A percentile compares a stretch with the other conserved stretches of the same genome.
Conservation (phyloP, 768 basidiomycete species). For the Tylopilus subfusipes region DNA sequence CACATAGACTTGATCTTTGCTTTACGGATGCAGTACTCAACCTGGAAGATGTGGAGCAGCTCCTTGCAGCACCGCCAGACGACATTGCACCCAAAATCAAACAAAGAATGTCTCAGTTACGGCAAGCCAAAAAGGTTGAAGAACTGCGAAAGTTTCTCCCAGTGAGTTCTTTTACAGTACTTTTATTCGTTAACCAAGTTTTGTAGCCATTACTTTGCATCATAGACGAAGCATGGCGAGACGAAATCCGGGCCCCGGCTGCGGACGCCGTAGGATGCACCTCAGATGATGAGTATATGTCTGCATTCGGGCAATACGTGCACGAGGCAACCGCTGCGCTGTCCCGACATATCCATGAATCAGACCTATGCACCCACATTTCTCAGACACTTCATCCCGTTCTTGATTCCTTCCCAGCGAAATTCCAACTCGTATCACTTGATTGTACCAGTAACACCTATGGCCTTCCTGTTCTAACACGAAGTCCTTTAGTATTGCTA, state of each 20-base stretch:
- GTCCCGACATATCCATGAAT: neutral
- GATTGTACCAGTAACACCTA: neutral
- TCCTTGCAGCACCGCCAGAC: neutral
- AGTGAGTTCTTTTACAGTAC: neutral
- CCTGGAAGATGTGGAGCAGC: neutral
- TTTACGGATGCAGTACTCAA: neutral
- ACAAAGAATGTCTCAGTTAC: neutral
- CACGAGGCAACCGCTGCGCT: neutral
- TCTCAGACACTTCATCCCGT: neutral
- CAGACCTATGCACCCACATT: neutral
- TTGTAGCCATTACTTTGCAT: neutral
- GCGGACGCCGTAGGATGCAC: neutral
- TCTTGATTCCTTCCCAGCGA: neutral
- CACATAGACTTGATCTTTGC: neutral
- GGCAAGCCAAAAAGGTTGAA: neutral
- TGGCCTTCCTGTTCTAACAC: neutral
- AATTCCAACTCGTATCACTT: neutral
- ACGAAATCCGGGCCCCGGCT: neutral
- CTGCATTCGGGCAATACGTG: neutral
- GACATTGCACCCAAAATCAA: neutral
- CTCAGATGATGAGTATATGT: neutral
- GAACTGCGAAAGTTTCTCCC: neutral
- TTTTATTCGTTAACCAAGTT: neutral
- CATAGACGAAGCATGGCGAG: neutral
- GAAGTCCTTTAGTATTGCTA: neutral